phyloP scores from a whole-genome alignment of 2,329 filamentous ascomycete genomes.

The Hansfordia pulvinata region DNA sequence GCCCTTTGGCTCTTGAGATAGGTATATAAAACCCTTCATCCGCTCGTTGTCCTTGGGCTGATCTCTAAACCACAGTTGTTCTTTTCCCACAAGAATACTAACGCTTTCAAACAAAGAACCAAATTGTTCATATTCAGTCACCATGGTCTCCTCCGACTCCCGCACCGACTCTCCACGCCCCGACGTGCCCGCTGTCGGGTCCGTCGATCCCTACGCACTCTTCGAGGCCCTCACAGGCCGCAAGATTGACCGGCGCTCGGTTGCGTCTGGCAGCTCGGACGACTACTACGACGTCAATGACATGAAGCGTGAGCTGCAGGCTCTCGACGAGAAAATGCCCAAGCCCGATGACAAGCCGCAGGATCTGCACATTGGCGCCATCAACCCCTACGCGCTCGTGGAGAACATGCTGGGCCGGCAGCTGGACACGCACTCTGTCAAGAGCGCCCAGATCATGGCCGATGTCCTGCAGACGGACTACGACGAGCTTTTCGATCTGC shows the following conservation, averaged over 20 bases:
- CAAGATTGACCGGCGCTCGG: slow-evolving; percentile 13
- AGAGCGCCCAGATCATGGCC: slow-evolving; percentile 20
- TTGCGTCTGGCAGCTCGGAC: slow-evolving; percentile 12
- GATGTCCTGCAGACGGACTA: slow-evolving; percentile 31
- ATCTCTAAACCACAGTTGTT: too few relatives aligned
- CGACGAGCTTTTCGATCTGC: slow-evolving; percentile 31
- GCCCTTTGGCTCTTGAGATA: too few relatives aligned
- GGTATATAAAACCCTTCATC: too few relatives aligned
- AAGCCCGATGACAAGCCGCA: slow-evolving; percentile 22
- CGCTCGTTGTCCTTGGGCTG: too few relatives aligned
- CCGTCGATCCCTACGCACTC: slow-evolving; percentile 21
- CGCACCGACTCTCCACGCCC: slow-evolving; percentile 5
- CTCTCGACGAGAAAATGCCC: slow-evolving; percentile 10
- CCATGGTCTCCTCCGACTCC: slow-evolving; percentile 10
- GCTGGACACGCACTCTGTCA: slow-evolving; percentile 19
- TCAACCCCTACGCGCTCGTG: slow-evolving; percentile 29
- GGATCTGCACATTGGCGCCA: slow-evolving; percentile 22
- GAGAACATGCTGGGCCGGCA: slow-evolving; percentile 27
- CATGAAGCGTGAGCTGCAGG: slow-evolving; percentile 9
- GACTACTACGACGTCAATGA: slow-evolving; percentile 21
- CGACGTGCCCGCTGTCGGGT: slow-evolving; percentile 3
- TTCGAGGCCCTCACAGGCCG: slow-evolving; percentile 23
- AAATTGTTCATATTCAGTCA: too few relatives aligned
- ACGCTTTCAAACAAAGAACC: too few relatives aligned
- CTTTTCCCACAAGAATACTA: too few relatives aligned